Evolutionary conservation across 768 basidiomycete genomes (phyloP).

Genomic region (Boletus edulis): DNA sequence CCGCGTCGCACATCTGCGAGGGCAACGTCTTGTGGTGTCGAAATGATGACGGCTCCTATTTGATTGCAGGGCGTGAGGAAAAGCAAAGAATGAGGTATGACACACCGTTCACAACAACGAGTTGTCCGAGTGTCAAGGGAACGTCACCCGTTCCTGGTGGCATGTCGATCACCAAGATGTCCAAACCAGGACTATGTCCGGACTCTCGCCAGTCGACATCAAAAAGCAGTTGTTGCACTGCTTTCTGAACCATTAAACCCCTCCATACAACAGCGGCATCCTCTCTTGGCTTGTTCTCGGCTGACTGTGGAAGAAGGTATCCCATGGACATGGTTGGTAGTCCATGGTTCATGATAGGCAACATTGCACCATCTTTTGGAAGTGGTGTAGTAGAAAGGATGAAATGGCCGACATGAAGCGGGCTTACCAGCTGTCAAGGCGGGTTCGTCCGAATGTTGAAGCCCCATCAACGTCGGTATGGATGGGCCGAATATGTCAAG

Average conservation of each 20-base stretch:
- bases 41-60: slow-evolving; percentile 87
- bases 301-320: slow-evolving; percentile 70
- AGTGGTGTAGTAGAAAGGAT: not conserved
- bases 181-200: slow-evolving; percentile 48
- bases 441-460: slow-evolving; percentile 77
- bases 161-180: slow-evolving; percentile 91
- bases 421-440: slow-evolving; percentile 65
- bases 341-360: slow-evolving; percentile 86
- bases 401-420: not conserved
- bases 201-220: slow-evolving; percentile 84
- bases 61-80: not conserved
- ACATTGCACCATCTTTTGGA: slow-evolving; percentile 63
- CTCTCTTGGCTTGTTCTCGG: slow-evolving; percentile 46
- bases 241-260: slow-evolving; percentile 97
- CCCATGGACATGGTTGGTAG: slow-evolving; percentile 97
- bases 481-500: slow-evolving; percentile 97
- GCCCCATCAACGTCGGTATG: slow-evolving; percentile 88
- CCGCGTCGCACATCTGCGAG: slow-evolving; percentile 91
- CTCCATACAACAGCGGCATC: slow-evolving; percentile 93
- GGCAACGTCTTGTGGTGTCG: slow-evolving; percentile 94
- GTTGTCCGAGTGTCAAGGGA: slow-evolving; percentile 85
- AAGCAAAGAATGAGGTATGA: not conserved
- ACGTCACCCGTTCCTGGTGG: slow-evolving; percentile 98
- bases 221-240: slow-evolving; percentile 93
- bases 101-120: slow-evolving; percentile 80